These are phyloP conservation scores for Andrographis paniculata DNA, from an alignment of 305 asterid species.

Conservation along the genomic window DNA sequence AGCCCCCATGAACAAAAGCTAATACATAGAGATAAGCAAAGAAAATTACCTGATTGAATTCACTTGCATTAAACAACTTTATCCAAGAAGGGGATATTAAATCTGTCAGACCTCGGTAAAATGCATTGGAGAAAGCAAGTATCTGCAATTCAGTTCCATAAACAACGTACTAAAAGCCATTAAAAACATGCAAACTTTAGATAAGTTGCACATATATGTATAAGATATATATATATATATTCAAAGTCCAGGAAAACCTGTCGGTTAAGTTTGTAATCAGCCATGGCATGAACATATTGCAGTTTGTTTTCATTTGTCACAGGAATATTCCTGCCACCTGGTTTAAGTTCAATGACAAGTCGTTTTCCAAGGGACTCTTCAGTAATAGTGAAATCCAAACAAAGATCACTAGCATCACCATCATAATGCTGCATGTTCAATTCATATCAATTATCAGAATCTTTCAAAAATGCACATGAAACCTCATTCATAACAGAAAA, in stretches of 20 bases:
- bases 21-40: slow-evolving; percentile 10
- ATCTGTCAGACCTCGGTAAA: slow-evolving; percentile 86
- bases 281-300: slow-evolving; percentile 95
- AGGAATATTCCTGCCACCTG: slow-evolving; percentile 74
- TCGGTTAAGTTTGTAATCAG: slow-evolving; percentile 89
- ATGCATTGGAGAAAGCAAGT: slow-evolving; percentile 91
- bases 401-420: slow-evolving; percentile 74
- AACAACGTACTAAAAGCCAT: slow-evolving; percentile 23
- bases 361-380: slow-evolving; percentile 80
- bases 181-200: slow-evolving; percentile 17
- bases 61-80: slow-evolving; percentile 86
- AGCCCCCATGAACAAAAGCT: slow-evolving; percentile 14
- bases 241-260: slow-evolving; percentile 50
- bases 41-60: slow-evolving; percentile 83
- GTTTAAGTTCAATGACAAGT: slow-evolving; percentile 76
- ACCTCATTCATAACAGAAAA: slow-evolving; percentile 14
- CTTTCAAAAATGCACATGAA: slow-evolving; percentile 15
- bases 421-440: slow-evolving; percentile 73
- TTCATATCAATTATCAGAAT: slow-evolving; percentile 21
- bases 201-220: slow-evolving; percentile 15
- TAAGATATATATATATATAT: no score
- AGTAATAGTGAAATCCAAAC: slow-evolving; percentile 90
- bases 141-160: slow-evolving; percentile 53
- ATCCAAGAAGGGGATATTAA: slow-evolving; percentile 92
- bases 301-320: slow-evolving; percentile 89